Base-by-base conservation (phyloP, 768 basidiomycete species). In the Mycena maculata region DNA sequence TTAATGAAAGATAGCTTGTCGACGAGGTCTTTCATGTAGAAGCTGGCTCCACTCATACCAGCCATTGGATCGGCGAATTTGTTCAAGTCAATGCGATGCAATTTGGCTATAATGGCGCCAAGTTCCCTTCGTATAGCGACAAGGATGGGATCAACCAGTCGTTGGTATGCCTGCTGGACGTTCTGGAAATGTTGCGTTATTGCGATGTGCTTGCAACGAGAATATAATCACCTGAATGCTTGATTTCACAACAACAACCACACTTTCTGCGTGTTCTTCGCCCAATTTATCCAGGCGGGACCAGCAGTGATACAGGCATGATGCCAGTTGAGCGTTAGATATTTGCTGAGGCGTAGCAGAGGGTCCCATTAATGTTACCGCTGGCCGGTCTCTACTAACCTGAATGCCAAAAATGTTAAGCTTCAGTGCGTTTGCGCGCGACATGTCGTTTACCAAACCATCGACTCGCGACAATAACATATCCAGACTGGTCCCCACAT, bases 1-100 rank as follows among this genome's bases (percentile, higher is more conserved):
- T 93, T 93, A 68, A 98, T 82, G 74, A 94, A 96, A 1, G 84
- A 79, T 49, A 99, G 80, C 79, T 95, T 98, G 63, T 98, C 96
- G 10, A 90, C 87, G 60, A 99, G 83, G 69, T 97, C 95, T 76
- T 93, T 93, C 88, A 98, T 92, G 78, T 98, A 99, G 16, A 90
- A 77, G 77, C 94, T 97, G 6, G 92, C 81, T 9, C 88, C 88
- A 18, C 88, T 88, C 76, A 88, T 87, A 20, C 86, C 87, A 47
- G 86, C 81, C 78, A 84, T 84, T 1, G 92, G 85, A 69, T 95
- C 94, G 12, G 87, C 78, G 11, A 87, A 80, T 78, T 90, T 92
- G 54, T 87, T 86, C 74, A 96, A 90, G 76, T 96, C 93, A 48
- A 94, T 86, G 8, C 92, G 88, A 78, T 99, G 97, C 30, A 99